Base-by-base conservation (phyloP, 768 basidiomycete species). In the Psilocybe cyanescens region DNA sequence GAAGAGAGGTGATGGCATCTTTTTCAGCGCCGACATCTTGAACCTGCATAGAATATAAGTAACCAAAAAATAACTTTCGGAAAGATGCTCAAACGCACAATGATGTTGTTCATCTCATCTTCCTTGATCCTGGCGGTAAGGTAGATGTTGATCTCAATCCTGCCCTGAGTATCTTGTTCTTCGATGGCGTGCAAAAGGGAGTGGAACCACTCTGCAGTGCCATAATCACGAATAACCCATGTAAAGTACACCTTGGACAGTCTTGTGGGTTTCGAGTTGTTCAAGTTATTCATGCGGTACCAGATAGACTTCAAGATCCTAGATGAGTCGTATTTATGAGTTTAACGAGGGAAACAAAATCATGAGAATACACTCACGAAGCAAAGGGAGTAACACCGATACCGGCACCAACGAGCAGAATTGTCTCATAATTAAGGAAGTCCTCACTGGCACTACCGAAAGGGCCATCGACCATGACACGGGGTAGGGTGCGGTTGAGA, bases 331-430 rank as follows among this genome's bases (percentile, higher is more conserved):
- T 60, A 31, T 16, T 44, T 60, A 37, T 11, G 19, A 46, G 50
- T 56, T 28, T 14, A 35, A 46, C 11, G 48, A 46, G 0, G 19
- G 51, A 46, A n/a, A n/a, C 1, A 17, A 9, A 50, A 28, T 31
- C 19, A 4, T 48, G 28, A 31, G 9, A 75, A 12, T 14, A 44
- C 14, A 44, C 93, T 81, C 71, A 96, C 89, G 92, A 94, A 56
- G 96, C 95, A 68, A 98, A 97, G 2, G 96, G 96, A 0, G 96
- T 97, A 37, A 97, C 95, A 67, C 96, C 96, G 63, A 99, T 98
- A 75, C 96, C 97, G 58, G 92, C 95, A 65, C 94, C 95, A 50
- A 96, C 92, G 41, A 97, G 86, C 33, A 97, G 76, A 37, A 95
- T 83, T 1, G 93, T 91, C 77, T 97, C 95, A 66, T 86, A 95